Conservation (phyloP, 164 flowering plant species). For the Umbellularia californica region DNA sequence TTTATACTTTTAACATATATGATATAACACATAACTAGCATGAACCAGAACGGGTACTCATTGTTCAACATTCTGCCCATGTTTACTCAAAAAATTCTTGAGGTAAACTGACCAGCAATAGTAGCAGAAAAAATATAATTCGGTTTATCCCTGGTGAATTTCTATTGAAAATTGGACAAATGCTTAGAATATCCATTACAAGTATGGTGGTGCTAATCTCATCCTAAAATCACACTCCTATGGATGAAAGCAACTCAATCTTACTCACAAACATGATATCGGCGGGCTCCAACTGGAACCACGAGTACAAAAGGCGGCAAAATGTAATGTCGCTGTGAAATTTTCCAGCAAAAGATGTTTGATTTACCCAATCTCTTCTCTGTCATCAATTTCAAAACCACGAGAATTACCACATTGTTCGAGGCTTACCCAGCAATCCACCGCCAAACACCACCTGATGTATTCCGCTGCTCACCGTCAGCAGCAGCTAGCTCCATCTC, state of each 20-base stretch:
- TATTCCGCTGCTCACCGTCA: conserved; percentile 34
- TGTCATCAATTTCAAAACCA: not conserved
- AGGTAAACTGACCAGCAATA: not conserved
- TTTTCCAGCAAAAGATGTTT: not conserved
- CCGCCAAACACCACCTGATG: conserved; percentile 78
- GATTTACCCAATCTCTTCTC: not conserved
- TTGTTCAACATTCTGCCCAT: not conserved
- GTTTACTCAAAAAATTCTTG: not conserved
- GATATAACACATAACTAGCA: too few species aligned
- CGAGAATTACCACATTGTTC: not conserved
- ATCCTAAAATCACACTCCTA: not conserved
- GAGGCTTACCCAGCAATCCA: conserved; percentile 59
- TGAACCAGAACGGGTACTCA: not conserved
- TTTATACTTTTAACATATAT: too few species aligned
- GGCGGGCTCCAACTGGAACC: not conserved
- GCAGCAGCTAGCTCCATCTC: conserved; percentile 43
- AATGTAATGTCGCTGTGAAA: not conserved
- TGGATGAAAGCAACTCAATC: not conserved
- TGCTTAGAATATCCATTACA: not conserved
- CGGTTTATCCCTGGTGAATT: not conserved
- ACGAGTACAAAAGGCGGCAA: not conserved
- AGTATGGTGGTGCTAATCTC: not conserved
- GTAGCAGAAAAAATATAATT: too few species aligned
- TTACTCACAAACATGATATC: not conserved
- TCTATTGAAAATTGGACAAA: not conserved